Conservation (phyloP, 768 basidiomycete species). For the Gloeostereum incarnatum region DNA sequence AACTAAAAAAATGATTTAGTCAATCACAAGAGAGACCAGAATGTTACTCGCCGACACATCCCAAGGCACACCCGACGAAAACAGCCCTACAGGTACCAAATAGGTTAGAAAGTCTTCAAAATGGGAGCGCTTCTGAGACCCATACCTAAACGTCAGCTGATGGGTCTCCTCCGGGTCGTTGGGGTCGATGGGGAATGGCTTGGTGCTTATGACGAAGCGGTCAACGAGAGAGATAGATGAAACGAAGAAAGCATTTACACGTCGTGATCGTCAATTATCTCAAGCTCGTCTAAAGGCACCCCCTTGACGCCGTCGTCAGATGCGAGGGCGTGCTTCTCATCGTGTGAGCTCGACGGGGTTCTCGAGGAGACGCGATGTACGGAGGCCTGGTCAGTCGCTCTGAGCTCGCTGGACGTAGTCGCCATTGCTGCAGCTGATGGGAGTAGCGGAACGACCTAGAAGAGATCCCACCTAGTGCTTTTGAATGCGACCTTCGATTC, state of each 20-base stretch:
- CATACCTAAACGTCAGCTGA: conserved; percentile 39
- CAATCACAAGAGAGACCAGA: background rate
- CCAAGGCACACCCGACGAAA: conserved; percentile 39
- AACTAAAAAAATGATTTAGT: conserved; percentile 16
- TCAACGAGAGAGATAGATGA: background rate
- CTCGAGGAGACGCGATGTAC: too few relatives aligned
- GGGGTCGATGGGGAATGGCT: conserved; percentile 47
- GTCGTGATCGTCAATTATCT: conserved; percentile 25
- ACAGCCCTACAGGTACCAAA: conserved; percentile 27
- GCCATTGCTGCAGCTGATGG: too few relatives aligned
- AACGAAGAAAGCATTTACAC: conserved; percentile 19
- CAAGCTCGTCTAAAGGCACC: too few relatives aligned
- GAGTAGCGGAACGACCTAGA: too few relatives aligned
- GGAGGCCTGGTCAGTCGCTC: too few relatives aligned
- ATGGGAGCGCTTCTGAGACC: background rate
- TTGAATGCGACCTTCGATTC: too few relatives aligned
- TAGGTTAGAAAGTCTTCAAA: background rate
- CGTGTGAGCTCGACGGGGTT: too few relatives aligned
- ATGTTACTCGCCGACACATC: conserved; percentile 27
- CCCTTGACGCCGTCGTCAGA: too few relatives aligned
- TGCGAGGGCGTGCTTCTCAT: too few relatives aligned
- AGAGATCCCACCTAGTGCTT: too few relatives aligned
- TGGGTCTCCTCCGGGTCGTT: conserved; percentile 36
- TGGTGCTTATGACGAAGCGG: conserved; percentile 17
- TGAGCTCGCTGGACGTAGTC: too few relatives aligned